Conservation (phyloP, 352 stramenopile species). For the Pythium sukuiense region DNA sequence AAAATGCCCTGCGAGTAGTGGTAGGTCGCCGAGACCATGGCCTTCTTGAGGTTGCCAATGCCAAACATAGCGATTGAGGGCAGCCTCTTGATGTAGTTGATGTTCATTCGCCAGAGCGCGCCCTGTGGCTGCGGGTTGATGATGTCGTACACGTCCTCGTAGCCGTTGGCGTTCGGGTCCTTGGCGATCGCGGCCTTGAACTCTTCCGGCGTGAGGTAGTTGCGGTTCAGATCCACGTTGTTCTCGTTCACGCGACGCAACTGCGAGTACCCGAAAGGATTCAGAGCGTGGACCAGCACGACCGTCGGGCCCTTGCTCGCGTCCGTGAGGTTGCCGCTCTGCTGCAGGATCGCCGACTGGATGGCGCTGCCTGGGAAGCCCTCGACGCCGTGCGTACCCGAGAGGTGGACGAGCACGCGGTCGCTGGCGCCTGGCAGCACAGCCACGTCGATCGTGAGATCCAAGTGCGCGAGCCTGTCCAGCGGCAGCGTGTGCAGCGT, state of each 20-base stretch:
- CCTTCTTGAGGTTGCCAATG: slow-evolving; percentile 68
- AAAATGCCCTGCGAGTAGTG: slow-evolving; percentile 72
- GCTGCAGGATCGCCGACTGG: slow-evolving; percentile 56
- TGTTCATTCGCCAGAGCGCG: slow-evolving; percentile 15
- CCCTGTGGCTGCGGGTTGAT: slow-evolving; percentile 53
- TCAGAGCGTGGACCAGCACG: slow-evolving; percentile 92
- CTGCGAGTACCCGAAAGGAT: slow-evolving; percentile 90
- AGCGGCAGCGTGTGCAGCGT: slow-evolving; percentile 57
- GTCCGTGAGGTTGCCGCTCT: slow-evolving; percentile 20
- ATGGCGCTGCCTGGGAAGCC: slow-evolving; percentile 82
- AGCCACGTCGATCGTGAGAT: slow-evolving; percentile 72
- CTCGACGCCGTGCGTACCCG: slow-evolving; percentile 82
- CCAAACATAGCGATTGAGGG: slow-evolving; percentile 37
- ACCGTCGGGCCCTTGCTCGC: slow-evolving; percentile 53
- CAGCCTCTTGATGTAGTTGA: slow-evolving; percentile 36
- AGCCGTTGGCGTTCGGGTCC: slow-evolving; percentile 80
- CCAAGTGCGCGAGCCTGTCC: slow-evolving; percentile 37
- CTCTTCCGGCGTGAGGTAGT: slow-evolving; percentile 67
- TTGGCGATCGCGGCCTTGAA: slow-evolving; percentile 44
- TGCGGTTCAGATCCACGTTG: slow-evolving; percentile 95
- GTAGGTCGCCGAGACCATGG: slow-evolving; percentile 91
- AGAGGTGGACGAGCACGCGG: slow-evolving; percentile 71
- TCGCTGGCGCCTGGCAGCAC: slow-evolving; percentile 47
- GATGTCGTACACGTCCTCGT: slow-evolving; percentile 70
- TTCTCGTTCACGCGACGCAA: slow-evolving; percentile 92